A percentile compares a stretch with the other conserved stretches of the same genome.
Evolutionary conservation across 2,329 filamentous ascomycete genomes (phyloP).

Genomic region (Parascedosporium putredinis): DNA sequence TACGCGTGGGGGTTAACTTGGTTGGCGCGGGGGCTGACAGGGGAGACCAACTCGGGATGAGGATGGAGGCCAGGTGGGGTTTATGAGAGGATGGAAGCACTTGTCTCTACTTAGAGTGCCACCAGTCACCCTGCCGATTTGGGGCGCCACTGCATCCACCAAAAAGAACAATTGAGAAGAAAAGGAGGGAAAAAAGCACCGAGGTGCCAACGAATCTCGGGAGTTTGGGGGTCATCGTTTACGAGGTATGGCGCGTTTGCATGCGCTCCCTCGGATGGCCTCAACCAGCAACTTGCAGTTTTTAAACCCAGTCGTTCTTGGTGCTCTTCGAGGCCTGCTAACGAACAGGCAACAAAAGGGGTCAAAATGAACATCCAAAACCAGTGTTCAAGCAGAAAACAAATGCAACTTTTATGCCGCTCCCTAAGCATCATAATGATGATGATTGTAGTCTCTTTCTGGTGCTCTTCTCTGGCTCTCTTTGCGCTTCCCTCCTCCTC

Average conservation of each 20-base stretch:
- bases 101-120: neutral
- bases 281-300: constrained; percentile 8
- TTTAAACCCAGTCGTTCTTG: neutral
- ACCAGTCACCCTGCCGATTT: neutral
- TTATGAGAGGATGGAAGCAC: neutral
- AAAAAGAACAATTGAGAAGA: neutral
- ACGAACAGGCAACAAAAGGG: neutral
- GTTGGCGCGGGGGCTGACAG: neutral
- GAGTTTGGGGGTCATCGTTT: neutral
- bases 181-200: too few relatives aligned
- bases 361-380: too few relatives aligned
- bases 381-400: constrained; percentile 5
- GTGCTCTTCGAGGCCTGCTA: neutral
- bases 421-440: constrained; percentile 6
- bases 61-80: neutral
- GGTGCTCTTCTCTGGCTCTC: constrained; percentile 1
- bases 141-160: neutral
- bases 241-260: constrained; percentile 5
- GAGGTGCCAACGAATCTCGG: too few relatives aligned
- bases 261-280: neutral
- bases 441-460: constrained; percentile 2
- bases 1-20: neutral
- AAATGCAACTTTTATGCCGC: neutral
- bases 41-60: neutral
- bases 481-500: neutral